A percentile compares a stretch with the other conserved stretches of the same genome.
Evolutionary conservation across 345 rosid species (phyloP).

Genomic region (Eucalyptus camaldulensis): DNA sequence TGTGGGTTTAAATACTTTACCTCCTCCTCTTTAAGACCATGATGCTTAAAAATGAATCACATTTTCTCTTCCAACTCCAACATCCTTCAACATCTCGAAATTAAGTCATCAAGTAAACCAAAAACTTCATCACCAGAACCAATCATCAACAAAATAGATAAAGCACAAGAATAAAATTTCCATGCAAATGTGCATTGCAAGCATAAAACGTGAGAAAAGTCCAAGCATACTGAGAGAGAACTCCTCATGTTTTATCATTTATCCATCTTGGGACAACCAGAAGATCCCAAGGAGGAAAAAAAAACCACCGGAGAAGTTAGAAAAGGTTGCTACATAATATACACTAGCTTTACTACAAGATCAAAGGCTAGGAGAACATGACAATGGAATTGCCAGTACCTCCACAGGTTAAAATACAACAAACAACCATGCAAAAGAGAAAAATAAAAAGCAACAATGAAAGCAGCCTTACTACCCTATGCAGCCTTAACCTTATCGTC

Average conservation of each 20-base stretch:
- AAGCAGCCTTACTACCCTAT: slow-evolving; percentile 34
- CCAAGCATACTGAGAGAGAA: neutral
- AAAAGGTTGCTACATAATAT: neutral
- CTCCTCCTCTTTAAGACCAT: neutral
- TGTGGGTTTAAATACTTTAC: neutral
- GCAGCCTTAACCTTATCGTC: slow-evolving; percentile 79
- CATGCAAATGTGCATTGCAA: neutral
- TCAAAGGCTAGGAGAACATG: neutral
- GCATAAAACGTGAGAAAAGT: neutral
- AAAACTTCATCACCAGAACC: neutral
- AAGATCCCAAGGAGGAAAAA: neutral
- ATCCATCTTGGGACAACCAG: neutral
- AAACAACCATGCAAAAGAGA: slow-evolving; percentile 6
- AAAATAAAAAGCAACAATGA: slow-evolving; percentile 7
- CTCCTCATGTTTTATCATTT: neutral
- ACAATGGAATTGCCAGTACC: neutral
- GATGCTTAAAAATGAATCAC: neutral
- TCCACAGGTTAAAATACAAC: neutral
- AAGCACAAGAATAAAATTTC: neutral
- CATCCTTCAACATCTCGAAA: neutral
- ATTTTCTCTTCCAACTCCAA: neutral
- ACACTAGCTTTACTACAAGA: neutral
- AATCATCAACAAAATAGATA: neutral
- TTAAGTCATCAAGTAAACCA: neutral
- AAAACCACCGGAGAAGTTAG: neutral